Evolutionary conservation across 176 grass and related monocot genomes (phyloP), one percentile per base, ranked within the genome.

Genomic region (Zoysia pacifica): DNA sequence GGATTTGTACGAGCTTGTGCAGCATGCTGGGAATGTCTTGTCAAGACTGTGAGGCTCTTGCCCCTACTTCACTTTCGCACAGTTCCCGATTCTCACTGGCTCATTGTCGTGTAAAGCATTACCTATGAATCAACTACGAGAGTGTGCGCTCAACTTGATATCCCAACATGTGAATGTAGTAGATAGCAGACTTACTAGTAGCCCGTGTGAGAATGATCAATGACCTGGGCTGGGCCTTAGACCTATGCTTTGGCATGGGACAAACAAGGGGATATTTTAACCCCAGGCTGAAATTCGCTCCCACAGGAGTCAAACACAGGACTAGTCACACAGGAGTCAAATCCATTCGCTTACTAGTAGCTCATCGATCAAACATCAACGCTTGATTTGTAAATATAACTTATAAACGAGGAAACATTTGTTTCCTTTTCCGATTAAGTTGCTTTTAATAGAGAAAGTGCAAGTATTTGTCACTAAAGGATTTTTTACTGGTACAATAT

Each of bases 1-100:
- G 20, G 92, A 94, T 63, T 81, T 98, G 16, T 98, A 94, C 14
- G 95, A 98, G 84, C 95, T 98, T 43, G 95, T 98, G 80, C 95
- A 94, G 42, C 95, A 98, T 71, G 92, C 95, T 11, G 95, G 95
- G 60, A 98, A 98, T 67, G 90, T 98, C 51, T 70, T 98, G 62
- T 92, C 95, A 2, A 98, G 95, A 84, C 88, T 98, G 95, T 98
- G 90, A 94, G 88, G 42, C 76, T 49, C 42, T 62, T 75, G 14
- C 6, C 15, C 73, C 62, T n/a, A 47, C 50, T 77, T 47, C 40
- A 6, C 41, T 12, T 3, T 49, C 48, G 49, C 11, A 14, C 12
- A 68, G 44, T 68, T 79, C 41, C 28, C 28, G 28, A 28, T 28
- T 28, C 28, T 28, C 28, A 28, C 28, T 28, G 28, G 28, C 28